A percentile compares a stretch with the other conserved stretches of the same genome.
Evolutionary conservation across 2,329 filamentous ascomycete genomes (phyloP).

Genomic region (Thelonectria olida): DNA sequence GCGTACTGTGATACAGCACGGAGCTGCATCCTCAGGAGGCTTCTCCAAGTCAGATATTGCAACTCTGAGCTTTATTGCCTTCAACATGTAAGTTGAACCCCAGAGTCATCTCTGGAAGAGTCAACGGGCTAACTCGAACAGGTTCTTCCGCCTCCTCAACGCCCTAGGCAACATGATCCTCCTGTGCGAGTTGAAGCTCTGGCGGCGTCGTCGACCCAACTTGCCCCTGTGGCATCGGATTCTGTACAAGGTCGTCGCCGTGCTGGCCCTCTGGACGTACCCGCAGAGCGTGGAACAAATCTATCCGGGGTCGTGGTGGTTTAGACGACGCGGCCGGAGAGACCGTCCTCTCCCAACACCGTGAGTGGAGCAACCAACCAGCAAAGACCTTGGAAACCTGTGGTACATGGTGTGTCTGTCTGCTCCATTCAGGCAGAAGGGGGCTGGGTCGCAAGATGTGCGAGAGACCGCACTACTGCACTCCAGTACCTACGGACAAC

Average conservation of each 20-base stretch:
- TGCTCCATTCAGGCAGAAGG: conserved; percentile 17
- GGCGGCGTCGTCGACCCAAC: conserved; percentile 45
- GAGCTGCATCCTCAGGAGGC: neutral
- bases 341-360: no score
- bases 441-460: conserved; percentile 14
- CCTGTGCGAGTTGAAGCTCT: conserved; percentile 49
- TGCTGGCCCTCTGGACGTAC: conserved; percentile 53
- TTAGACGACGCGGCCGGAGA: conserved; percentile 13
- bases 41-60: conserved; percentile 38
- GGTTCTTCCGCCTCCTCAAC: conserved; percentile 51
- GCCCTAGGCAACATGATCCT: conserved; percentile 50
- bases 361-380: no score
- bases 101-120: no score
- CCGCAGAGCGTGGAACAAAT: conserved; percentile 51
- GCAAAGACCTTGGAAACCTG: neutral
- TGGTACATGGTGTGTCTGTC: neutral
- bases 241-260: conserved; percentile 41
- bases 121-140: conserved; percentile 27
- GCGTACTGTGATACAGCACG: conserved; percentile 35
- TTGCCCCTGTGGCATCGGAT: conserved; percentile 36
- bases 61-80: conserved; percentile 44
- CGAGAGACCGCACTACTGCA: conserved; percentile 15
- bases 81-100: conserved; percentile 50
- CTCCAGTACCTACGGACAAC: conserved; percentile 19
- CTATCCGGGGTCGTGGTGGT: conserved; percentile 46